Conservation (phyloP, 352 stramenopile species). For the Phytophthora parvispora region DNA sequence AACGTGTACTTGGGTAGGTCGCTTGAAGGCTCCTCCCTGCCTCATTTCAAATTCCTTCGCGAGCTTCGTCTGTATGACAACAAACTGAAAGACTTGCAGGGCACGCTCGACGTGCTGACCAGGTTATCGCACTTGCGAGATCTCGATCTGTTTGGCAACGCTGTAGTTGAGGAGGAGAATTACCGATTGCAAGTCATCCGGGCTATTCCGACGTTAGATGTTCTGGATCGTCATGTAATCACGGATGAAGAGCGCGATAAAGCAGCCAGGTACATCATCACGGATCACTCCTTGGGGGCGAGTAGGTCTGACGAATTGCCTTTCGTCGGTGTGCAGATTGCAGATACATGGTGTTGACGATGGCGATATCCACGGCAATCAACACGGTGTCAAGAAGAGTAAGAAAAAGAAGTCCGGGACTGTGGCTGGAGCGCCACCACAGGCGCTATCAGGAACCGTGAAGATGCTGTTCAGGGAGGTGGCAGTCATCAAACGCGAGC, state of each 20-base stretch:
- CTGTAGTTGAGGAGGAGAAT: constrained; percentile 83
- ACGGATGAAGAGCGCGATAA: constrained; percentile 70
- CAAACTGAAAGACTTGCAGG: constrained; percentile 78
- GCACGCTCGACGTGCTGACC: constrained; percentile 55
- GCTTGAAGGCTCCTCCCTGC: constrained; percentile 54
- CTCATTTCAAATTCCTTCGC: constrained; percentile 84
- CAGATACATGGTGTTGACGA: constrained; percentile 28
- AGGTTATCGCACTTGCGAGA: constrained; percentile 74
- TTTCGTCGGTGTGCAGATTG: constrained; percentile 25
- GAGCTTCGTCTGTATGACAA: constrained; percentile 87
- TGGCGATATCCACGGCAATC: constrained; percentile 4
- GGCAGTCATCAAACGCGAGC: constrained; percentile 52
- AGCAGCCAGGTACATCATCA: constrained; percentile 40
- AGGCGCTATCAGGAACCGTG: constrained; percentile 72
- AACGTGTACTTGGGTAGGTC: no score
- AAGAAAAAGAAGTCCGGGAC: constrained; percentile 34
- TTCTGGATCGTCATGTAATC: constrained; percentile 86
- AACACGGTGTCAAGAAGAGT: constrained; percentile 13
- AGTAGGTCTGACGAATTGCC: not conserved
- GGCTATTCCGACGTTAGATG: constrained; percentile 74
- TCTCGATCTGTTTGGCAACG: constrained; percentile 89
- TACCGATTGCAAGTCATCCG: constrained; percentile 89
- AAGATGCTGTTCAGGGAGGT: constrained; percentile 81
- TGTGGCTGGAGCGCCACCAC: constrained; percentile 43
- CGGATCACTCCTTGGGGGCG: not conserved